A percentile compares a stretch with the other conserved stretches of the same genome.
These are phyloP conservation scores for Clavaria fumosa DNA, from an alignment of 768 basidiomycete species.

Conservation along the genomic window DNA sequence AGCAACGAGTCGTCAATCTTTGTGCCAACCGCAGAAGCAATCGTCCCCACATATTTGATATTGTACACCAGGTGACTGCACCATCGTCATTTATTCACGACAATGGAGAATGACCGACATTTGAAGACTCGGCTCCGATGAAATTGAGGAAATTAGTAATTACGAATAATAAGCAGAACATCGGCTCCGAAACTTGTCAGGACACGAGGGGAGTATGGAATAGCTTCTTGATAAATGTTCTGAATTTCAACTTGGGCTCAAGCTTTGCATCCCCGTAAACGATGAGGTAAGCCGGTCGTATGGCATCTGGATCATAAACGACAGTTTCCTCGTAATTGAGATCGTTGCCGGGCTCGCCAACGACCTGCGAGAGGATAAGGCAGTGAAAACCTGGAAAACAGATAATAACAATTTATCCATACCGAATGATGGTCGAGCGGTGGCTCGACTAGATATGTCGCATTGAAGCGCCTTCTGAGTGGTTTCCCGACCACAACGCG, in stretches of 20 bases:
- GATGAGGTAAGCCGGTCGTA: slow-evolving; percentile 51
- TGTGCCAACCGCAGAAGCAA: slow-evolving; percentile 36
- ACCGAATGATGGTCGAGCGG: slow-evolving; percentile 51
- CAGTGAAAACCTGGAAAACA: slow-evolving; percentile 3
- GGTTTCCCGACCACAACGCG: slow-evolving; percentile 53
- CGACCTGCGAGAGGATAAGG: slow-evolving; percentile 23
- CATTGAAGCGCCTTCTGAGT: slow-evolving; percentile 33
- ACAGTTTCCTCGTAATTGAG: slow-evolving; percentile 59
- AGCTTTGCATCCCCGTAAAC: slow-evolving; percentile 31
- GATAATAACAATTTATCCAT: slow-evolving; percentile 8
- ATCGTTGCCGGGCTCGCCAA: slow-evolving; percentile 47
- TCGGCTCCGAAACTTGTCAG: too few species aligned
- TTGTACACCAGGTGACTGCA: slow-evolving; percentile 31
- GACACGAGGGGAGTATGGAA: slow-evolving; percentile 37
- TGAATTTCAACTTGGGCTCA: slow-evolving; percentile 20
- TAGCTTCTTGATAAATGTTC: slow-evolving; percentile 22
- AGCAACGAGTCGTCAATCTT: slow-evolving; percentile 37
- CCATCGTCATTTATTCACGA: background rate
- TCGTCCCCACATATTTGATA: slow-evolving; percentile 41
- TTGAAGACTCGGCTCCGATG: too few species aligned
- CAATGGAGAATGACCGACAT: background rate
- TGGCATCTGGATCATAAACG: slow-evolving; percentile 49
- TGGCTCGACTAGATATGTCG: slow-evolving; percentile 30
- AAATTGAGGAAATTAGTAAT: too few species aligned
- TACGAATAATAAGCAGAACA: too few species aligned